These are phyloP conservation scores for Aspergillus alliaceus DNA, from an alignment of 2,329 filamentous ascomycete species.

Conservation along the genomic window DNA sequence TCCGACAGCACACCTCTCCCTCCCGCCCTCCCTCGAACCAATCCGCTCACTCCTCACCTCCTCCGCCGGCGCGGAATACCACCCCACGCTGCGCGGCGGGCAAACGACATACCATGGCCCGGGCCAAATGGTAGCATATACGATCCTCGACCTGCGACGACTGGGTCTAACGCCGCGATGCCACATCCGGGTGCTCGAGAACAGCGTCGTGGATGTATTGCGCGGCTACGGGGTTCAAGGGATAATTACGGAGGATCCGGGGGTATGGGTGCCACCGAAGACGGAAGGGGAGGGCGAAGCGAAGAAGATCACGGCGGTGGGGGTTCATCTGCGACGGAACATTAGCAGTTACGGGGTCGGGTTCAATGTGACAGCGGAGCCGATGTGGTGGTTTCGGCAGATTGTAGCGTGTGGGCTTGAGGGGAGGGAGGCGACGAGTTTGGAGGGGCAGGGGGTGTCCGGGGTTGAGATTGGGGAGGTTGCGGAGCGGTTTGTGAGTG, in stretches of 20 bases:
- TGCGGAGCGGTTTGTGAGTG: slow-evolving; percentile 36
- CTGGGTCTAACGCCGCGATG: slow-evolving; percentile 68
- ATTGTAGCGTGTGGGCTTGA: slow-evolving; percentile 90
- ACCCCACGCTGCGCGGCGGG: slow-evolving; percentile 76
- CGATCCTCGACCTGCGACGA: slow-evolving; percentile 76
- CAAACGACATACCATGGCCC: slow-evolving; percentile 95
- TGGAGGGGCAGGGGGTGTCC: slow-evolving; percentile 54
- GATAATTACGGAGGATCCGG: slow-evolving; percentile 71
- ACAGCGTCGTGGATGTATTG: slow-evolving; percentile 69
- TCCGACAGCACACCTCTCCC: slow-evolving; percentile 36
- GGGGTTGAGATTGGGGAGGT: slow-evolving; percentile 39
- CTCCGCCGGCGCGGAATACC: slow-evolving; percentile 56
- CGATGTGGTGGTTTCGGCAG: slow-evolving; percentile 68
- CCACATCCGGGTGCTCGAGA: slow-evolving; percentile 78
- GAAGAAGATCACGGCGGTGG: slow-evolving; percentile 82
- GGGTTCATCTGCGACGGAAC: slow-evolving; percentile 84
- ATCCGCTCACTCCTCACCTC: slow-evolving; percentile 35
- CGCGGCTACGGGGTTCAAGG: slow-evolving; percentile 60
- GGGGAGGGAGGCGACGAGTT: slow-evolving; percentile 75
- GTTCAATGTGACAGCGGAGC: slow-evolving; percentile 52
- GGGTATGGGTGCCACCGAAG: slow-evolving; percentile 67
- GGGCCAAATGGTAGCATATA: slow-evolving; percentile 89
- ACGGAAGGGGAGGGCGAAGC: slow-evolving; percentile 7
- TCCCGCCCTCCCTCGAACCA: slow-evolving; percentile 36
- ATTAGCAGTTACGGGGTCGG: slow-evolving; percentile 83